Conservation (phyloP, 1,284 basidiomycete species). For the Ceratobasidium papillatum region DNA sequence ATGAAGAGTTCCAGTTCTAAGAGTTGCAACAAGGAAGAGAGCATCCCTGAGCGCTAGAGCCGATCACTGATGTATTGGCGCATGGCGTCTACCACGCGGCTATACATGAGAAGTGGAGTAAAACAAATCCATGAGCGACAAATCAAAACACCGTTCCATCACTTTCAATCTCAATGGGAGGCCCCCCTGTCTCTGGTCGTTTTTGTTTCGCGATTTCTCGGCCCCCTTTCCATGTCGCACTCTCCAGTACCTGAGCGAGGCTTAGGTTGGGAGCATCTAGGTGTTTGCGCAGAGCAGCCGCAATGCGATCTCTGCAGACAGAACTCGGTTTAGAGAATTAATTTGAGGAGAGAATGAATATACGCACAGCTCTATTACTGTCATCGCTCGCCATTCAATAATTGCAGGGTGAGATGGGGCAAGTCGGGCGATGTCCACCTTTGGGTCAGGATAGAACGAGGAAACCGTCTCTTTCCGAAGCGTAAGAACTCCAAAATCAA, state of each 20-base stretch:
- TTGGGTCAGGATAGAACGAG: slow-evolving; percentile 56
- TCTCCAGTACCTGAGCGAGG: slow-evolving; percentile 90
- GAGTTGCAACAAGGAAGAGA: no score
- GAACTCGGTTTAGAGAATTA: slow-evolving; percentile 2
- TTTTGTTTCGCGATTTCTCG: slow-evolving; percentile 87
- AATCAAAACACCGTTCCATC: slow-evolving; percentile 82
- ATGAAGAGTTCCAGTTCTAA: no score
- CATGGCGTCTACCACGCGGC: no score
- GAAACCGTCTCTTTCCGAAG: slow-evolving; percentile 59
- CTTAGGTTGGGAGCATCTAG: slow-evolving; percentile 64
- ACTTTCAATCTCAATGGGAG: slow-evolving; percentile 87
- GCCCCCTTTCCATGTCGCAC: slow-evolving; percentile 95
- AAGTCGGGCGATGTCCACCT: slow-evolving; percentile 67
- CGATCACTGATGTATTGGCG: no score
- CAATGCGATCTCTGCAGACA: slow-evolving; percentile 75
- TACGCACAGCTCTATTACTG: slow-evolving; percentile 86
- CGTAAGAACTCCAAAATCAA: slow-evolving; percentile 82
- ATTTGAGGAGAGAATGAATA: slow-evolving; percentile 1
- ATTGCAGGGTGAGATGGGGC: slow-evolving; percentile 85
- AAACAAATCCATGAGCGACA: neutral
- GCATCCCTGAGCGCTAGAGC: no score
- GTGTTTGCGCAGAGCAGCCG: slow-evolving; percentile 64
- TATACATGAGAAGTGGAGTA: no score
- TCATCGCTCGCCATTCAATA: slow-evolving; percentile 95
- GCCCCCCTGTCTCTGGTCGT: slow-evolving; percentile 75